These are phyloP conservation scores for Phialophora verrucosa DNA, from an alignment of 2,329 filamentous ascomycete species.

Conservation along the genomic window DNA sequence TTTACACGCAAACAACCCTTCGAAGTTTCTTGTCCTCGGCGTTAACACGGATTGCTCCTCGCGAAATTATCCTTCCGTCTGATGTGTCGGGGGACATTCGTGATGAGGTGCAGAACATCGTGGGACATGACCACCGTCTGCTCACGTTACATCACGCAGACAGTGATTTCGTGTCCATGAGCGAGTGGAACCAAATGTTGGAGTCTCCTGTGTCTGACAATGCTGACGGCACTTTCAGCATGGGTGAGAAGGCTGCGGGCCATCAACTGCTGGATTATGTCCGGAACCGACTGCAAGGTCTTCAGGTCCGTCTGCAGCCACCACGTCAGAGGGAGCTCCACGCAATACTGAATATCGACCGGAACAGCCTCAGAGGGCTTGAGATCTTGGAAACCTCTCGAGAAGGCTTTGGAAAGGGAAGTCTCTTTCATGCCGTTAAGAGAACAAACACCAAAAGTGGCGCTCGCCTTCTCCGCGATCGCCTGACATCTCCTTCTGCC, in stretches of 20 bases:
- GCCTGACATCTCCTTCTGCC: constrained; percentile 89
- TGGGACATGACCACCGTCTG: constrained; percentile 76
- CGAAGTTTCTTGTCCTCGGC: constrained; percentile 76
- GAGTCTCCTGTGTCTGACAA: constrained; percentile 70
- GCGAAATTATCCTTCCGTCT: constrained; percentile 81
- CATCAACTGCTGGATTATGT: constrained; percentile 85
- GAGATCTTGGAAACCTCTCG: constrained; percentile 87
- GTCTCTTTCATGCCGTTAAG: constrained; percentile 85
- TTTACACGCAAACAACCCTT: constrained; percentile 80
- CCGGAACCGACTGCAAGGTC: constrained; percentile 74
- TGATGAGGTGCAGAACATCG: constrained; percentile 68
- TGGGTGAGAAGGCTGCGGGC: constrained; percentile 75
- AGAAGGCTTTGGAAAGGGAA: constrained; percentile 79
- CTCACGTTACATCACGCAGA: constrained; percentile 71
- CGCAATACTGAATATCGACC: constrained; percentile 88
- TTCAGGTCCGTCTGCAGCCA: constrained; percentile 80
- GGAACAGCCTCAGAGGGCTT: constrained; percentile 84
- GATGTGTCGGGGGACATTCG: constrained; percentile 62
- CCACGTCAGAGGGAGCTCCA: constrained; percentile 75
- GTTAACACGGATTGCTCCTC: constrained; percentile 79
- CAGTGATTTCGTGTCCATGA: constrained; percentile 55
- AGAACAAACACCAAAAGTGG: constrained; percentile 92
- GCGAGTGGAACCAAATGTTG: constrained; percentile 76
- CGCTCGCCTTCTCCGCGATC: constrained; percentile 79
- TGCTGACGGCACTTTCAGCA: constrained; percentile 63